Base-by-base conservation (phyloP, 768 basidiomycete species). In the Boletus tomentosulus region DNA sequence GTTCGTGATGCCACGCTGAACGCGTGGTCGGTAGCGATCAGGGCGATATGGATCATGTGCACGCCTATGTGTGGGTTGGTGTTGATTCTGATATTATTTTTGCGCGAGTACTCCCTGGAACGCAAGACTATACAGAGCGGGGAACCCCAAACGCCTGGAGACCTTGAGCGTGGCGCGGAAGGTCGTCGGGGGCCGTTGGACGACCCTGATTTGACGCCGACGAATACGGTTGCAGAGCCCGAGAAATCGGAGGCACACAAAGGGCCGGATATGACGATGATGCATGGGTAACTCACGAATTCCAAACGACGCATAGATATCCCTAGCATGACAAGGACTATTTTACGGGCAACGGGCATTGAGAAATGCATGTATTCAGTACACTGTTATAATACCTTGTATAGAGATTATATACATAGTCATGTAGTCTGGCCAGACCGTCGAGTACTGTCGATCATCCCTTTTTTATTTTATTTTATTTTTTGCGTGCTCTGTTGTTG, bases 11-110 rank as follows among this genome's bases (percentile, higher is more conserved):
- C 74, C 37, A 70, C 88, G 8, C 76, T 84, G 30, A 74, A 85
- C 50, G 85, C 85, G 0, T 89, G 82, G 68, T 77, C 87, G n/a
- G 70, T 76, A 31, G 80, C 86, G 2, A 83, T 89, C 39, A 75
- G 76, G 60, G 71, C 60, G 45, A 84, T 89, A 42, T 89, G 87
- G 86, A 57, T 84, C 39, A 79, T 84, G 24, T 76, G 76, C 66
- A 81, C 83, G 8, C 84, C 86, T 0, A 66, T 88, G 27, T 25
- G 78, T 13, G 84, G 80, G 12, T 72, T 74, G 39, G 74, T 77
- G 27, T 76, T 87, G 59, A 57, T 87, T 22, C 57, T 77, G 54
- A 63, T 78, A 13, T 62, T 88, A 25, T 78, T 86, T 60, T 46
- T 89, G 24, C 76, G 82, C 46, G 73, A 74, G 33, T 89, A 89